Conservation (phyloP, 2,329 filamentous ascomycete genomes). For the Purpureocillium lavendulum region DNA sequence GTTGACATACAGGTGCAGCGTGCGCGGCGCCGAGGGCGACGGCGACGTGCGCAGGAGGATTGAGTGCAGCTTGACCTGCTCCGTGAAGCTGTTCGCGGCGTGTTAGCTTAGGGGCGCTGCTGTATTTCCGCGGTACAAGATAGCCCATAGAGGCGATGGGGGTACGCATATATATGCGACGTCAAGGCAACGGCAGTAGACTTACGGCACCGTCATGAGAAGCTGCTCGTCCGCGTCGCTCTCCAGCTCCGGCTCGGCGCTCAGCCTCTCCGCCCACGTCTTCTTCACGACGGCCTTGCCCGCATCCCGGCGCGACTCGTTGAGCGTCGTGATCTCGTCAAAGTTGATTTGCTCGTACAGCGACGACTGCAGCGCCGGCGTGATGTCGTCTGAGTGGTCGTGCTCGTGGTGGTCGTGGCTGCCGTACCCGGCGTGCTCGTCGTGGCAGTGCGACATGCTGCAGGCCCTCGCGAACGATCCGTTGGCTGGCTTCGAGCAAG, state of each 20-base stretch:
- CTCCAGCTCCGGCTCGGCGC: slow-evolving; percentile 63
- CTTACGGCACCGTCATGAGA: slow-evolving; percentile 84
- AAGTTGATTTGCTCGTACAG: slow-evolving; percentile 92
- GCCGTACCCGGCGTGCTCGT: slow-evolving; percentile 41
- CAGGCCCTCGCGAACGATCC: not conserved
- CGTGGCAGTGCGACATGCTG: slow-evolving; percentile 39
- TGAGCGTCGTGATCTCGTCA: slow-evolving; percentile 73
- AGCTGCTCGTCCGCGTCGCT: slow-evolving; percentile 90
- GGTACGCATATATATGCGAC: too few relatives aligned
- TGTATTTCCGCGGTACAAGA: too few relatives aligned
- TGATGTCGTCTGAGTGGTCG: slow-evolving; percentile 85
- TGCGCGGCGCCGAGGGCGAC: slow-evolving; percentile 64
- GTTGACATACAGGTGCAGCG: slow-evolving; percentile 83
- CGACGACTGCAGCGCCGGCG: slow-evolving; percentile 80
- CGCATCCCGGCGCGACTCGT: slow-evolving; percentile 62
- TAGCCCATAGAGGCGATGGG: too few relatives aligned
- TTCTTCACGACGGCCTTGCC: slow-evolving; percentile 77
- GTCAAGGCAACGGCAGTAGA: too few relatives aligned
- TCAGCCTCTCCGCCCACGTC: slow-evolving; percentile 77
- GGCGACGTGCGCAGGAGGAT: slow-evolving; percentile 76
- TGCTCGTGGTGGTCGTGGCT: slow-evolving; percentile 47
- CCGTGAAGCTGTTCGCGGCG: slow-evolving; percentile 65
- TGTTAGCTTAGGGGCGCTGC: not conserved
- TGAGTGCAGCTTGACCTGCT: slow-evolving; percentile 85
- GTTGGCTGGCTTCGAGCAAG: not conserved